A percentile compares a stretch with the other conserved stretches of the same genome.
These are phyloP conservation scores for Dissophora ornata DNA, from an alignment of 192 early-diverging fungal species.

Conservation along the genomic window DNA sequence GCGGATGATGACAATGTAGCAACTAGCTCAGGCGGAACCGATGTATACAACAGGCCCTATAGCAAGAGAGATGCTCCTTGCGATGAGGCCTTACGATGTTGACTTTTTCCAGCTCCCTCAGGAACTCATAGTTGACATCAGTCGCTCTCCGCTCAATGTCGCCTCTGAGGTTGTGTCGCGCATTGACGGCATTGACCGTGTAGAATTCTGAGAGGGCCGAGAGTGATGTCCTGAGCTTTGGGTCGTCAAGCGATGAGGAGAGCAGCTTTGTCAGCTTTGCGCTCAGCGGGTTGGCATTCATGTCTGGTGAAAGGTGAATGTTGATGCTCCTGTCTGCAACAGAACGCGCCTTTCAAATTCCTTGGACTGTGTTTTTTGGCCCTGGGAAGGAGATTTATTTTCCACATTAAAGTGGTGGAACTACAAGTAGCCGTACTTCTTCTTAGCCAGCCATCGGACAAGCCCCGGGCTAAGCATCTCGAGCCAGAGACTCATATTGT, in stretches of 20 bases:
- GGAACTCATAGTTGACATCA: conserved; percentile 63
- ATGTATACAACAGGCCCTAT: too few relatives aligned
- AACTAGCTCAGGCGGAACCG: too few relatives aligned
- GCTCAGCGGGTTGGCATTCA: conserved; percentile 54
- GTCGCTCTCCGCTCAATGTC: conserved; percentile 70
- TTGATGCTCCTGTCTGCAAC: too few relatives aligned
- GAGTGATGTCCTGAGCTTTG: conserved; percentile 72
- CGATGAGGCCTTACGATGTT: conserved; percentile 43
- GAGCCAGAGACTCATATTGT: conserved; percentile 59
- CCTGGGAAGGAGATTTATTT: too few relatives aligned
- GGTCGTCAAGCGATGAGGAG: conserved; percentile 67
- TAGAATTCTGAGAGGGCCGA: conserved; percentile 72
- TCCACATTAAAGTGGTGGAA: too few relatives aligned
- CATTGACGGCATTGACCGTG: conserved; percentile 58
- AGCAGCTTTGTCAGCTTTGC: conserved; percentile 61
- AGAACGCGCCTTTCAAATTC: too few relatives aligned
- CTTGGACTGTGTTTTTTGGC: too few relatives aligned
- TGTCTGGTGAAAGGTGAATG: not conserved
- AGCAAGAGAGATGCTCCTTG: too few relatives aligned
- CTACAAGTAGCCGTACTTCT: conserved; percentile 73
- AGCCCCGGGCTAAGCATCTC: conserved; percentile 65
- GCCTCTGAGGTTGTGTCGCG: conserved; percentile 67
- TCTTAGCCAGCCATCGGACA: conserved; percentile 75
- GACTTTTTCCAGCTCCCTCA: conserved; percentile 67
- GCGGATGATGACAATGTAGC: too few relatives aligned